A percentile compares a stretch with the other conserved stretches of the same genome.
Conservation (phyloP, 371 early-diverging fungal species). For the Mucor ambiguus region DNA sequence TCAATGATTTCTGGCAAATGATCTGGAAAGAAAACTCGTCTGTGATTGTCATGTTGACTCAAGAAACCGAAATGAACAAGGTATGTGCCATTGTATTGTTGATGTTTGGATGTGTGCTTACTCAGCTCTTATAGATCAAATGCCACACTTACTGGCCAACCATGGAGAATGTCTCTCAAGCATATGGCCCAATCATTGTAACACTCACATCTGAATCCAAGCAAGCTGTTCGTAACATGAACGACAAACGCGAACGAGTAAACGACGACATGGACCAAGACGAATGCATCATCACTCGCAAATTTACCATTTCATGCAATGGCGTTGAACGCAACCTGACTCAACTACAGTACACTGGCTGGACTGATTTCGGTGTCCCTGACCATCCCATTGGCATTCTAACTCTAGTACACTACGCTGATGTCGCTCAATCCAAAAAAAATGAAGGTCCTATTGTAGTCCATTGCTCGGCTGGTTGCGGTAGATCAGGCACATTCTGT, state of each 20-base stretch:
- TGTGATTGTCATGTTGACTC: slow-evolving; percentile 86
- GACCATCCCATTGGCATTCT: slow-evolving; percentile 56
- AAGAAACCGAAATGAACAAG: slow-evolving; percentile 73
- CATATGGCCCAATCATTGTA: slow-evolving; percentile 36
- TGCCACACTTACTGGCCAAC: slow-evolving; percentile 77
- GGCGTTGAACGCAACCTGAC: slow-evolving; percentile 47
- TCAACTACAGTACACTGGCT: slow-evolving; percentile 79
- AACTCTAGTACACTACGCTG: slow-evolving; percentile 55
- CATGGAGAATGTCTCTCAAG: slow-evolving; percentile 17
- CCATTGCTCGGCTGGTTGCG: slow-evolving; percentile 96
- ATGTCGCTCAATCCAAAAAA: slow-evolving; percentile 34
- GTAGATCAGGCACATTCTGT: slow-evolving; percentile 93
- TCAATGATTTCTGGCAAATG: slow-evolving; percentile 87
- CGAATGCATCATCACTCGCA: slow-evolving; percentile 24
- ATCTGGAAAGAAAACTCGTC: slow-evolving; percentile 74
- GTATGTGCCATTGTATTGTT: slow-evolving; percentile 36
- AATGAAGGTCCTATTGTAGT: slow-evolving; percentile 72
- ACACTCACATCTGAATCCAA: slow-evolving; percentile 20
- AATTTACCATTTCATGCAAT: not conserved
- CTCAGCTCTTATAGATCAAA: slow-evolving; percentile 34
- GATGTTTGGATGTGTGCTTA: not conserved
- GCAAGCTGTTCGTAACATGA: slow-evolving; percentile 28
- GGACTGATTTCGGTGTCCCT: slow-evolving; percentile 86
- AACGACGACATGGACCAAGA: slow-evolving; percentile 10
- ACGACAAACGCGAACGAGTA: slow-evolving; percentile 19